Evolutionary conservation across 371 early-diverging fungal genomes (phyloP), one percentile per base, ranked within the genome.

Genomic region (Mucor saturninus): DNA sequence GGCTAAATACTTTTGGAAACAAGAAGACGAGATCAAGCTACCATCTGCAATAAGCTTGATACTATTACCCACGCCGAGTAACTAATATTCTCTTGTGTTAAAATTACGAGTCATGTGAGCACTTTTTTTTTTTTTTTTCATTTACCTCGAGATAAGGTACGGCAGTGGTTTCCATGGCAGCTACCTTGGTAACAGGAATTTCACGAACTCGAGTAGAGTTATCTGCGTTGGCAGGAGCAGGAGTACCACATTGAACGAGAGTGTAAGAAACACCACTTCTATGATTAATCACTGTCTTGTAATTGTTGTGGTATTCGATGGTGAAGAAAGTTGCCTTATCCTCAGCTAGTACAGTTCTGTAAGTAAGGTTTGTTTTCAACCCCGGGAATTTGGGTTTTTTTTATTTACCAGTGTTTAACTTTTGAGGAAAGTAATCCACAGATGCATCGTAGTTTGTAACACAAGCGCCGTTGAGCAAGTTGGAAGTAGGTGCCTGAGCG

Each of bases 161-260:
- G 14, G 84, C 77, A 3, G 87, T 86, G 9, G 91, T 91, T 51
- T 86, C 84, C 56, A 86, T 66, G 2, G 81, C 82, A 28, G 86
- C 90, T 14, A 79, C 84, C 42, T 69, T 83, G 29, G 68, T 74
- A 21, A 87, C 83, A 8, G 93, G 90, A 13, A 91, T 72, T 2
- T 71, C 42, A 51, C 89, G 76, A 8, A 84, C 59, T 56, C 83
- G 75, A 30, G 85, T 83, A 31, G 67, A 78, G 55, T 78, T 79
- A 59, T 79, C 71, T 49, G 86, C 69, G 35, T 68, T 65, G 28
- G 75, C 15, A 6, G 91, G 90, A 42, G 64, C 55, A 39, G 80
- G 76, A 31, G 91, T 81, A 55, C 92, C 90, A 69, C 93, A 89
- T 74, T 89, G 90, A 66, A 87, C 86, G 61, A 92, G 82, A 14